Conservation (phyloP, 1,284 basidiomycete genomes). For the Cryptococcus wingfieldii region DNA sequence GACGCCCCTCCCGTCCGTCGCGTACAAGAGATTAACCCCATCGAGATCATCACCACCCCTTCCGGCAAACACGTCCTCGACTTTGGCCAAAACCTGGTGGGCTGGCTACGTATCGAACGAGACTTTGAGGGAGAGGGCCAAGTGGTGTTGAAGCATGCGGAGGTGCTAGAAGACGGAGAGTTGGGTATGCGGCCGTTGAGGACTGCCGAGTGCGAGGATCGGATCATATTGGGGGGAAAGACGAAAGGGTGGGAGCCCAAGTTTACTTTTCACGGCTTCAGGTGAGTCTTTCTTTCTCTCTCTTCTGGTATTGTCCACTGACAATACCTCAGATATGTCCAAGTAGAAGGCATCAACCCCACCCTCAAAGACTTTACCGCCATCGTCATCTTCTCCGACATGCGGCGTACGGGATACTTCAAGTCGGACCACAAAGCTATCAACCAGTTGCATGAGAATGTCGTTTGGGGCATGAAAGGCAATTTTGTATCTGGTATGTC, state of each 20-base stretch:
- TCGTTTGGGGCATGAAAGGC: slow-evolving; percentile 29
- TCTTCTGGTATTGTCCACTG: background rate
- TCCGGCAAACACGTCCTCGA: slow-evolving; percentile 33
- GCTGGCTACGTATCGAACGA: slow-evolving; percentile 23
- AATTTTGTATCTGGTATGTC: slow-evolving; percentile 30
- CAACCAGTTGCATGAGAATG: slow-evolving; percentile 34
- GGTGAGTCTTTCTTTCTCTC: background rate
- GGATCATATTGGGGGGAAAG: slow-evolving; percentile 17
- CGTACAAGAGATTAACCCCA: slow-evolving; percentile 15
- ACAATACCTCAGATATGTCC: slow-evolving; percentile 9
- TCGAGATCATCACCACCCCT: slow-evolving; percentile 30
- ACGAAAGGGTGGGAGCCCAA: slow-evolving; percentile 29
- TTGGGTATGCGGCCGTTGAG: slow-evolving; percentile 32
- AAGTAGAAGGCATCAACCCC: slow-evolving; percentile 17
- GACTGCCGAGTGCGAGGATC: slow-evolving; percentile 17
- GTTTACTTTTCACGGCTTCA: slow-evolving; percentile 42
- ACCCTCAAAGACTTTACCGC: slow-evolving; percentile 20
- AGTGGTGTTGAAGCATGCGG: slow-evolving; percentile 26
- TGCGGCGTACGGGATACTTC: slow-evolving; percentile 31
- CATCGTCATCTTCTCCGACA: slow-evolving; percentile 30
- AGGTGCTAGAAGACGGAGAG: slow-evolving; percentile 37
- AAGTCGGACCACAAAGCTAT: slow-evolving; percentile 28
- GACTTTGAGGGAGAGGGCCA: slow-evolving; percentile 3
- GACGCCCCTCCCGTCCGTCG: slow-evolving; percentile 34
- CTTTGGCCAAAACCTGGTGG: slow-evolving; percentile 42